Base-by-base conservation (phyloP, 2,329 filamentous ascomycete genomes). In the Hypoxylon sp. region DNA sequence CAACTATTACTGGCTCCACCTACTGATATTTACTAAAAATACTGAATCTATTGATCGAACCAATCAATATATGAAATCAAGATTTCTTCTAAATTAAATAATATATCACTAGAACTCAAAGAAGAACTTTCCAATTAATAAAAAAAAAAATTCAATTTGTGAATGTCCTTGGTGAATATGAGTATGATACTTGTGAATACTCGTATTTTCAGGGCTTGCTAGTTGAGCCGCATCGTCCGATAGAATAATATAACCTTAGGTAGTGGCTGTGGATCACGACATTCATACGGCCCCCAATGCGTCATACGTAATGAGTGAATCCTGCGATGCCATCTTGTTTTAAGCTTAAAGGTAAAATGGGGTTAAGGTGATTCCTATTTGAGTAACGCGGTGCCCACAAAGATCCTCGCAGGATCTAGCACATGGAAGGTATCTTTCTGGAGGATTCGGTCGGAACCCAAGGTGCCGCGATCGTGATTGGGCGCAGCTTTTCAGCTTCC, bases 341-440 rank as follows among this genome's bases (percentile, higher is more conserved):
- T 47, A 47, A 47, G 41, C 44, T 47, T 47, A 30, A 46, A 46
- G 10, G 20, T 19, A 24, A 24, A 22, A 26, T 34, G 20, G 17
- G n/a, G 10, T 43, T 43, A 10, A 20, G 10, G 41, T 24, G 20
- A 20, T 46, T 46, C 20, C 41, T 46, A 24, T 46, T 51, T 19
- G 17, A 44, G 55, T 30, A 50, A 20, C 6, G 37, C 37, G 19
- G 17, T 44, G 26, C 34, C 28, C 43, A 11, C 22, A 28, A 17
- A 24, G 26, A 32, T 51, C 50, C 26, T 47, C 50, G 19, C 51
- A 57, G 32, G 34, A 28, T 51, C 7, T 51, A 51, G 46, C 26
- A 48, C 19, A 41, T 39, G 5, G 8, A 39, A 15, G 37, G n/a
- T 37, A 24, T 51, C 39, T 32, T 20, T 28, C 28, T 13, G 26